These are phyloP conservation scores for Aspergillus homomorphus DNA, from an alignment of 495 filamentous ascomycete genomes.

Conservation along the genomic window DNA sequence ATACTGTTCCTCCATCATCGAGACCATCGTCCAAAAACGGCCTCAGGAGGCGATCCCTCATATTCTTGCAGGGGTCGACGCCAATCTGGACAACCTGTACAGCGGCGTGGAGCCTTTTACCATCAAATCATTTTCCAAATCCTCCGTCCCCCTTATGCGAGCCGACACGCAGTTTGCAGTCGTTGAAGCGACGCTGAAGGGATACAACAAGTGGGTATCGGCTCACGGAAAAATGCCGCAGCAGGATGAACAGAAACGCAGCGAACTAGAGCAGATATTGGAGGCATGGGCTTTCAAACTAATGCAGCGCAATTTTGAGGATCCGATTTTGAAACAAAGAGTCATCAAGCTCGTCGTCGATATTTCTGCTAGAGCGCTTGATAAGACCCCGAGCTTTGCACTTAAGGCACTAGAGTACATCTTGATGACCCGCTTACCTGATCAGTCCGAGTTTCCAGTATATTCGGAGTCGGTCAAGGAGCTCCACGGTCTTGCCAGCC, in stretches of 20 bases:
- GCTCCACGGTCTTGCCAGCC: slow-evolving; percentile 73
- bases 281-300: slow-evolving; percentile 79
- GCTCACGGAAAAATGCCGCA: slow-evolving; percentile 51
- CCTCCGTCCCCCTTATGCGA: slow-evolving; percentile 68
- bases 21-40: slow-evolving; percentile 73
- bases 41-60: slow-evolving; percentile 82
- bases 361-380: slow-evolving; percentile 78
- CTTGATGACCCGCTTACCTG: slow-evolving; percentile 70
- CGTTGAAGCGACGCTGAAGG: slow-evolving; percentile 86
- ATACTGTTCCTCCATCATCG: slow-evolving; percentile 81
- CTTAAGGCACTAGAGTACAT: slow-evolving; percentile 86
- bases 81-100: slow-evolving; percentile 71
- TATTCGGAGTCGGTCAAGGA: slow-evolving; percentile 93
- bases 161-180: slow-evolving; percentile 89
- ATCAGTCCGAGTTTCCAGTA: slow-evolving; percentile 61
- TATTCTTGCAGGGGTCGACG: slow-evolving; percentile 74
- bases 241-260: slow-evolving; percentile 59
- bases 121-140: slow-evolving; percentile 74
- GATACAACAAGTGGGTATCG: slow-evolving; percentile 77
- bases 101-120: slow-evolving; percentile 64
- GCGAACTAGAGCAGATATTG: slow-evolving; percentile 61
- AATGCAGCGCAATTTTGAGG: slow-evolving; percentile 75
- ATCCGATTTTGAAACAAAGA: slow-evolving; percentile 81
- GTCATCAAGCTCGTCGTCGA: slow-evolving; percentile 80
- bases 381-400: slow-evolving; percentile 73